A percentile compares a stretch with the other conserved stretches of the same genome.
phyloP scores from a whole-genome alignment of 208 protist species.

The Crithidia mellificae region DNA sequence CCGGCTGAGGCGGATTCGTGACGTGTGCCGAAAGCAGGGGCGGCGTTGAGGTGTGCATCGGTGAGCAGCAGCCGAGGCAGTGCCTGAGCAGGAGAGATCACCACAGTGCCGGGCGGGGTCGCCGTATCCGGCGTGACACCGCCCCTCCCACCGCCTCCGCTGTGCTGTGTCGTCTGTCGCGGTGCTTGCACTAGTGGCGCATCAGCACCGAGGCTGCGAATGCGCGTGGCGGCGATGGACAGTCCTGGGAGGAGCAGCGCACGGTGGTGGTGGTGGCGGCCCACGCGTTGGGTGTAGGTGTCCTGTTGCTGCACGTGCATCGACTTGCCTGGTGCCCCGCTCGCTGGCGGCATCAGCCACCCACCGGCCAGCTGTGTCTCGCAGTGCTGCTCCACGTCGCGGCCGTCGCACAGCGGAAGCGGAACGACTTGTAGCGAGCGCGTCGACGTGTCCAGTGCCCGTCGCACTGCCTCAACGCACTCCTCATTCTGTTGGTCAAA shows the following conservation, averaged over 20 bases:
- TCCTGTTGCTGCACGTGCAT: slow-evolving; percentile 7
- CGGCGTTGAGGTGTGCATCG: no score
- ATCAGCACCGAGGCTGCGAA: slow-evolving; percentile 19
- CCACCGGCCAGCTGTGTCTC: slow-evolving; percentile 10
- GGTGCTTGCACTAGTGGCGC: no score
- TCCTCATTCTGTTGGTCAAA: not conserved
- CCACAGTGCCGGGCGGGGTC: slow-evolving; percentile 28
- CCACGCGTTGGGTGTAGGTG: not conserved
- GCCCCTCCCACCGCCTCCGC: not conserved
- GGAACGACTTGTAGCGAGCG: slow-evolving; percentile 26
- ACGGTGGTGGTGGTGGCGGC: not conserved
- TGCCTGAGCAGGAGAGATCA: slow-evolving; percentile 17
- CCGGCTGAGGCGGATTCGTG: no score
- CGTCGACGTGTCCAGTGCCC: slow-evolving; percentile 18
- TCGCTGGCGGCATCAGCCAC: slow-evolving; percentile 28
- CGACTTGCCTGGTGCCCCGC: not conserved
- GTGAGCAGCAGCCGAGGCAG: not conserved
- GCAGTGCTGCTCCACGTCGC: slow-evolving; percentile 13
- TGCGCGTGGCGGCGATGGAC: slow-evolving; percentile 42
- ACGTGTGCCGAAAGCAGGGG: no score
- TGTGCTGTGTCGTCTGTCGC: no score
- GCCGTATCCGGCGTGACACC: not conserved
- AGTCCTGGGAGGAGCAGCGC: slow-evolving; percentile 43
- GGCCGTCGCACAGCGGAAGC: slow-evolving; percentile 25
- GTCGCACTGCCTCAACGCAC: slow-evolving; percentile 5